Evolutionary conservation across 371 early-diverging fungal genomes (phyloP), one percentile per base, ranked within the genome.

Genomic region (Smittium mucronatum): DNA sequence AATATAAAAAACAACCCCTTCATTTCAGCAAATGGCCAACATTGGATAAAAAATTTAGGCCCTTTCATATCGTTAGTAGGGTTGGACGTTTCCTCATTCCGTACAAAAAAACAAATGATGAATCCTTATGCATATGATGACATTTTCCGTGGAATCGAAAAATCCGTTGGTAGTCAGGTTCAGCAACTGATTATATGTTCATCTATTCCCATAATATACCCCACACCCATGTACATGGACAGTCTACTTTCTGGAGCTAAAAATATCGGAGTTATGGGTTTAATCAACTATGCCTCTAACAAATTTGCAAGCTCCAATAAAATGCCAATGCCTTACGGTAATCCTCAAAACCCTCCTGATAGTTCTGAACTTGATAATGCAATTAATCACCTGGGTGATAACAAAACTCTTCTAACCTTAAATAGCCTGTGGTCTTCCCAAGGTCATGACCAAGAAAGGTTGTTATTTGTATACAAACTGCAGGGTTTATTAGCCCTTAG

Each of bases 21-120:
- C 25, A 82, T 82, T 70, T 76, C 87, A 69, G 87, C 82, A 16
- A 76, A 75, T 65, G 81, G 84, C 33, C 83, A 78, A 75, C 71
- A 72, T 63, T 79, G 72, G 58, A 34, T 87, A 58, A 80, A 80
- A 58, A 83, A 83, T 2, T 71, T 90, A 36, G 92, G 93, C 2
- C 86, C 89, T 1, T 76, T 80, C 35, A 85, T 88, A 57, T 83
- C 85, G 21, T 25, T 90, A 2, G 69, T 93, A 28, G 86, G 82
- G 5, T 69, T 92, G 70, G 94, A 94, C 74, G 84, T 87, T n/a
- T 87, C 93, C 47, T 85, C 86, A 2, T 89, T 89, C 71, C 83
- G 94, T 15, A 86, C 88, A 33, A 84, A 86, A 67, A 78, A 79
- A n/a, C 79, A 85, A 65, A 81, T 92, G 29, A 82, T 88, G 58